Percentiles rank a stretch among this genome's conserved stretches.
These are phyloP conservation scores for Cicer cuneatum DNA, from an alignment of 306 rosid genomes.

Conservation along the genomic window DNA sequence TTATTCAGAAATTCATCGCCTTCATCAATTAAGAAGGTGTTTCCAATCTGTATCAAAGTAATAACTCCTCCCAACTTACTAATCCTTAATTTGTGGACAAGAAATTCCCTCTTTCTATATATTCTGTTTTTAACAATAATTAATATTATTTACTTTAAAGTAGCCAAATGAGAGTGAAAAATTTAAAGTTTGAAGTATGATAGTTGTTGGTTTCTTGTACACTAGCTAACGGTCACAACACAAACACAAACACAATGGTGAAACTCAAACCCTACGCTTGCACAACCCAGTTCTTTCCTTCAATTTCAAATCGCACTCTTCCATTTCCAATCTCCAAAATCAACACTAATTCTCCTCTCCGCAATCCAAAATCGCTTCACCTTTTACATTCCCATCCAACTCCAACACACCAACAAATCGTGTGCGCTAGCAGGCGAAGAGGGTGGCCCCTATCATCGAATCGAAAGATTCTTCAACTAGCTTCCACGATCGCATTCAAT, in stretches of 20 bases:
- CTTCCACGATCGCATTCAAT: constrained; percentile 47
- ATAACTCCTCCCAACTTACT: not conserved
- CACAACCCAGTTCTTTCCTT: constrained; percentile 24
- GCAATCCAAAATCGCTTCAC: not conserved
- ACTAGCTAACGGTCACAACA: constrained; percentile 40
- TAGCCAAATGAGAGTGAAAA: too few relatives aligned
- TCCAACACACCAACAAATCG: not conserved
- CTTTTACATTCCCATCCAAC: constrained; percentile 5
- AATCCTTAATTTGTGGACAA: constrained; percentile 40
- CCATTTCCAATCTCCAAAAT: constrained; percentile 15
- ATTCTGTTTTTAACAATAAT: too few relatives aligned
- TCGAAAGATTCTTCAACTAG: constrained; percentile 49
- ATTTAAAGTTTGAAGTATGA: too few relatives aligned
- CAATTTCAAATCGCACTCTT: not conserved
- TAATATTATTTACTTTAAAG: too few relatives aligned
- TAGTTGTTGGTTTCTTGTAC: not conserved
- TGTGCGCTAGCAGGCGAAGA: constrained; percentile 27
- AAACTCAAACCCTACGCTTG: constrained; percentile 35
- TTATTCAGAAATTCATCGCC: constrained; percentile 36
- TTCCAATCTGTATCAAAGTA: constrained; percentile 8
- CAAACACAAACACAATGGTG: constrained; percentile 9
- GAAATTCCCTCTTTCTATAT: constrained; percentile 5
- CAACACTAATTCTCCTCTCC: not conserved
- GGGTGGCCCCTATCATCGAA: constrained; percentile 36
- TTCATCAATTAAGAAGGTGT: constrained; percentile 46